Percentiles rank a stretch among this genome's conserved stretches.
phyloP scores from a whole-genome alignment of 2,329 filamentous ascomycete genomes.

The Neofusicoccum umdonicola region DNA sequence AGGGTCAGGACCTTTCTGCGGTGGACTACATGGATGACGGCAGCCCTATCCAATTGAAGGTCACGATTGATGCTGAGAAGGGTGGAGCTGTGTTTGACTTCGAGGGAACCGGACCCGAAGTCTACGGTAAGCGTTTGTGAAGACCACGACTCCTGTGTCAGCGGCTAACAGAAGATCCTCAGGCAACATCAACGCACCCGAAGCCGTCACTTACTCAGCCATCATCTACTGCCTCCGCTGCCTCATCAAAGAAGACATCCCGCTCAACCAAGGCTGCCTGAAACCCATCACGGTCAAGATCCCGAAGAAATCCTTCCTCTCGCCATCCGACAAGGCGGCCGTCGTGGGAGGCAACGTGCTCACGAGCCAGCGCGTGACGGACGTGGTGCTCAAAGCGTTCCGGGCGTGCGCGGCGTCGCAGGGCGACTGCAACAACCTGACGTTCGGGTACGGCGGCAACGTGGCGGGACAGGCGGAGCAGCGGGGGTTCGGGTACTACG shows the following conservation, averaged over 20 bases:
- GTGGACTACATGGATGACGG: conserved; percentile 87
- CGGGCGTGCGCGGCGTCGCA: conserved; percentile 74
- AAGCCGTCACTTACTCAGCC: conserved; percentile 77
- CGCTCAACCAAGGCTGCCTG: conserved; percentile 82
- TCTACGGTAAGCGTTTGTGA: conserved; percentile 57
- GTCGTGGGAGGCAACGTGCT: conserved; percentile 83
- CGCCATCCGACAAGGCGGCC: conserved; percentile 71
- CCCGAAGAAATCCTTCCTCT: conserved; percentile 69
- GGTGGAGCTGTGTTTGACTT: conserved; percentile 80
- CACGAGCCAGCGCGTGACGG: conserved; percentile 76
- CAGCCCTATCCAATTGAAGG: conserved; percentile 69
- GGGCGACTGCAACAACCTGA: conserved; percentile 81
- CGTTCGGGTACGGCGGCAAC: conserved; percentile 77
- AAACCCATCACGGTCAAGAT: conserved; percentile 73
- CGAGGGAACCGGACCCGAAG: conserved; percentile 73
- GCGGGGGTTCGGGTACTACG: conserved; percentile 84
- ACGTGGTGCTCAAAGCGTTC: conserved; percentile 80
- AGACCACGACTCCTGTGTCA: no score
- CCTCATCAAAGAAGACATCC: conserved; percentile 77
- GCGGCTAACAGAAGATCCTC: no score
- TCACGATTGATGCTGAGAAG: conserved; percentile 70
- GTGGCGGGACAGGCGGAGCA: conserved; percentile 55
- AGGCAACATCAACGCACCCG: conserved; percentile 75
- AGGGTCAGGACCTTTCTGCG: conserved; percentile 68
- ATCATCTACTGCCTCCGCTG: conserved; percentile 85